Conservation (phyloP, 352 stramenopile genomes). For the Phytophthora brassicae region DNA sequence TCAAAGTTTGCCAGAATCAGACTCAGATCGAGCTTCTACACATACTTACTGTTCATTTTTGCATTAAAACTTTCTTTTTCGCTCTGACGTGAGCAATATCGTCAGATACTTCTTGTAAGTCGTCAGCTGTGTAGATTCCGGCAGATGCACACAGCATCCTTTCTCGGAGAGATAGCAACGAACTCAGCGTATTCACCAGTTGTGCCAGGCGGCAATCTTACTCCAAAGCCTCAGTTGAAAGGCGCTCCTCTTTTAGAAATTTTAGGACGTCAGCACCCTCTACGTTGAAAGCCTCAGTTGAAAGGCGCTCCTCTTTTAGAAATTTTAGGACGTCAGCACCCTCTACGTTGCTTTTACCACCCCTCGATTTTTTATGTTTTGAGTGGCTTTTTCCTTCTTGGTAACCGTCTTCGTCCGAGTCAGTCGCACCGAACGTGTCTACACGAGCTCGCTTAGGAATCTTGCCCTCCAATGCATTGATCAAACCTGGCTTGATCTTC, state of each 20-base stretch:
- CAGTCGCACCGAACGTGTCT: background rate
- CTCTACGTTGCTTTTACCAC: no score
- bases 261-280: no score
- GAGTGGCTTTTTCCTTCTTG: background rate
- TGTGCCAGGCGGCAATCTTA: background rate
- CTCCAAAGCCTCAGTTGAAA: background rate
- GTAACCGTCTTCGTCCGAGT: no score
- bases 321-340: no score
- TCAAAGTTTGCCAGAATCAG: no score
- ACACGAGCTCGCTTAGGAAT: slow-evolving; percentile 1
- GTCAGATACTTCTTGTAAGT: background rate
- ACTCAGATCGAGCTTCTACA: background rate
- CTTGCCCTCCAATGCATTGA: background rate
- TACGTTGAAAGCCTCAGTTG: no score
- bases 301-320: no score
- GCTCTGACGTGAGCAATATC: slow-evolving; percentile 1
- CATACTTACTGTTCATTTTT: background rate
- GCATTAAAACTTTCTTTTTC: background rate
- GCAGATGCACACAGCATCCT: background rate
- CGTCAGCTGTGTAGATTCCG: background rate
- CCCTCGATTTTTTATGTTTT: no score
- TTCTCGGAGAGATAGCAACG: background rate
- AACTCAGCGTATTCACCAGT: background rate
- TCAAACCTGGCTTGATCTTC: background rate
- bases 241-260: background rate